Conservation (phyloP, 2,329 filamentous ascomycete genomes). For the Xylaria sp. region DNA sequence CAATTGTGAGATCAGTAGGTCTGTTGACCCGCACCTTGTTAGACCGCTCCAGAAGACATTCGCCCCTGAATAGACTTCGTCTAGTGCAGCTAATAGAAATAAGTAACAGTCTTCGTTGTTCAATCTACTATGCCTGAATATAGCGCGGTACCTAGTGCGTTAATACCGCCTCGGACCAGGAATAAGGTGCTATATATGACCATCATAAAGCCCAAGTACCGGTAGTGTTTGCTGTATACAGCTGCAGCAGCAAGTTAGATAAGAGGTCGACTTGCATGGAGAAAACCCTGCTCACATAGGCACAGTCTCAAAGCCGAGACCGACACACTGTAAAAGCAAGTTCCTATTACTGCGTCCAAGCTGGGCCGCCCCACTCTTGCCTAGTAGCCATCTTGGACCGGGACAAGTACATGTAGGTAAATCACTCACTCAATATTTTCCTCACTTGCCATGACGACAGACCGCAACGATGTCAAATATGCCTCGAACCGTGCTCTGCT, state of each 20-base stretch:
- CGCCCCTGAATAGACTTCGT: not conserved
- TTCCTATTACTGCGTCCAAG: slow-evolving; percentile 29
- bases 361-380: slow-evolving; percentile 26
- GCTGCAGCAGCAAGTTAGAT: not conserved
- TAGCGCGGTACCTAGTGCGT: not conserved
- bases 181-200: not conserved
- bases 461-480: slow-evolving; percentile 38
- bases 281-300: slow-evolving; percentile 11
- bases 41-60: not conserved
- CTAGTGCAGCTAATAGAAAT: not conserved
- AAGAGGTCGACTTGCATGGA: slow-evolving; percentile 5
- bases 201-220: not conserved
- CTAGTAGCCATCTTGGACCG: slow-evolving; percentile 24
- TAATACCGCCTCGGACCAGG: not conserved
- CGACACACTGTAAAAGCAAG: slow-evolving; percentile 28
- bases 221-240: not conserved
- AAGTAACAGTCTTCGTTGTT: not conserved
- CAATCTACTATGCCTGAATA: not conserved
- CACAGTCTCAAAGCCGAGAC: slow-evolving; percentile 14
- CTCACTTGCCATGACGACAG: slow-evolving; percentile 40
- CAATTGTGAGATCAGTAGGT: not conserved
- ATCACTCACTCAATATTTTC: slow-evolving; percentile 41
- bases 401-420: slow-evolving; percentile 38
- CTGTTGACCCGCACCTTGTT: slow-evolving; percentile 10
- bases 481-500: slow-evolving; percentile 27